Base-by-base conservation (phyloP, 139 green algal species). In the Trebouxia sp. region DNA sequence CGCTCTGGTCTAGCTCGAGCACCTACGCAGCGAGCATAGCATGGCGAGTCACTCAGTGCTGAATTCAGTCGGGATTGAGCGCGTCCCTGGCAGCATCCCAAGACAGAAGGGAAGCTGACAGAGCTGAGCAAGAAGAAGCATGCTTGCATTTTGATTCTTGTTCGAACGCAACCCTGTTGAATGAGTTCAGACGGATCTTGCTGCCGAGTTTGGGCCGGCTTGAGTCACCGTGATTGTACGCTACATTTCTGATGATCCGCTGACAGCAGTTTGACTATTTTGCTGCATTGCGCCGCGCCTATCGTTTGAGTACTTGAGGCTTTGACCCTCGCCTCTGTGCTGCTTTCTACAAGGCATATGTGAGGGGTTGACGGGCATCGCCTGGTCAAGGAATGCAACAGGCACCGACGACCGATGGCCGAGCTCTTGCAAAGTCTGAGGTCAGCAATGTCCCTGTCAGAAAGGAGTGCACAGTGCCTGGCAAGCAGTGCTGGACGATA, bases 401-500 rank as follows among this genome's bases (percentile, higher is more conserved):
- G 26, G 32, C 56, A 15, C 55, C 37, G 65, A 12, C 32, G 30
- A 53, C 35, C 37, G 77, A 51, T 50, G 55, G 39, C 14, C 51
- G 32, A 35, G 22, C 37, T 32, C 26, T 41, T 41, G 67, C 77
- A 75, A 69, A 83, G 37, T 48, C 67, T 41, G 30, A 41, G 47
- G 35, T 62, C 12, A 72, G 35, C 41, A 96, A 95, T 84, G 78
- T 92, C 6, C 91, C 93, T 2, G 88, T 92, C n/a, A 80, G 83
- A 35, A 85, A 91, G 55, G 90, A 96, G 39, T 95, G 89, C 82
- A 85, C 39, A 24, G 86, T 96, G 14, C 90, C 92, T 30, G 95
- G 94, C 50, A 98, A 98, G 84, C 75, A 82, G 9, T 75, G 82
- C 39, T 99, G 87, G 67, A 80, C 91, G 50, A 80, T 98, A 0